phyloP scores from a whole-genome alignment of 2,329 filamentous ascomycete genomes.

The Aspergillus sp. region DNA sequence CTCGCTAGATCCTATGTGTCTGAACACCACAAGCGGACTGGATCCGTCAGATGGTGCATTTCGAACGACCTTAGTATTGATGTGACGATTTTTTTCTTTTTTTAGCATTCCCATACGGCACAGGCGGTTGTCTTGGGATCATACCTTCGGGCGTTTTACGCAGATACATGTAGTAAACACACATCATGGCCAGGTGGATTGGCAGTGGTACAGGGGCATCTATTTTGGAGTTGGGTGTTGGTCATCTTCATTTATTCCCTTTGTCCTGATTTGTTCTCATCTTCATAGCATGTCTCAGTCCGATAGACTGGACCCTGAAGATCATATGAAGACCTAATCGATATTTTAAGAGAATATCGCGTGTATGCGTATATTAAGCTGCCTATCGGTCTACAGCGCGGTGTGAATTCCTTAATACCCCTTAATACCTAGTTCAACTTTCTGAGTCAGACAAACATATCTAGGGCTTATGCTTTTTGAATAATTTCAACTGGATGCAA shows the following conservation, averaged over 20 bases:
- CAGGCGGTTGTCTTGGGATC: not conserved
- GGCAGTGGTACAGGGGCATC: not conserved
- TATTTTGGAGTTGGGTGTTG: not conserved
- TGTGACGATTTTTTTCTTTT: not conserved
- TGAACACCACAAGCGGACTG: not conserved
- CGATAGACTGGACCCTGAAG: too few species aligned
- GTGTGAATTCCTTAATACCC: too few species aligned
- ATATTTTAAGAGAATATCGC: too few species aligned
- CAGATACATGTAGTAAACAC: not conserved
- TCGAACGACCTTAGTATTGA: not conserved
- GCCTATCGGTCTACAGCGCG: too few species aligned
- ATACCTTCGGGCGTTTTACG: not conserved
- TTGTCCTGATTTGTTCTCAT: not conserved
- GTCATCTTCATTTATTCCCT: not conserved
- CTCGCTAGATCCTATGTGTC: conserved; percentile 26
- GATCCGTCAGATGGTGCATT: not conserved
- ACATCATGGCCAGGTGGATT: not conserved
- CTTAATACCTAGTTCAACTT: too few species aligned
- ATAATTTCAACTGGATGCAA: too few species aligned
- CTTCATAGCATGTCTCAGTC: too few species aligned
- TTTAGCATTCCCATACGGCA: not conserved
- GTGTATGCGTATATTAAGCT: too few species aligned
- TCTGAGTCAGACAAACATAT: too few species aligned
- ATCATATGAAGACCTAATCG: too few species aligned
- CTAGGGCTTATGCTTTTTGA: too few species aligned